Percentiles rank a stretch among this genome's conserved stretches.
Conservation (phyloP, 2,329 filamentous ascomycete species). For the Setomelanomma holmii region DNA sequence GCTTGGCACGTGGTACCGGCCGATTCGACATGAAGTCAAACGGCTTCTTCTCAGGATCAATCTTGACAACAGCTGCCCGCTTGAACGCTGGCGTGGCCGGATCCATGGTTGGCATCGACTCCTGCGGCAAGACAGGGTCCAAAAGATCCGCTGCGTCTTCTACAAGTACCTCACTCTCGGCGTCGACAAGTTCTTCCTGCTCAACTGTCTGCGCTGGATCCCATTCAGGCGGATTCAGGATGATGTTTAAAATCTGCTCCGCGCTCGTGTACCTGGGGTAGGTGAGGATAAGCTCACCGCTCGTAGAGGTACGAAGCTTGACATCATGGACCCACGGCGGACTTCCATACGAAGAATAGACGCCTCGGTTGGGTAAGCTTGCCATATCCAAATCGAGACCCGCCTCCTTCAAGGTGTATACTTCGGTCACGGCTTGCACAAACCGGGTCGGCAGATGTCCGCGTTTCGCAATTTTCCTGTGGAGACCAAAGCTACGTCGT, state of each 20-base stretch:
- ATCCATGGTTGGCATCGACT: constrained; percentile 31
- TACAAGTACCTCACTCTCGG: constrained; percentile 23
- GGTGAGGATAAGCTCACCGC: constrained; percentile 28
- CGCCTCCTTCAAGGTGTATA: constrained; percentile 54
- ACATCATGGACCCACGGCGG: constrained; percentile 40
- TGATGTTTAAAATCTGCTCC: constrained; percentile 29
- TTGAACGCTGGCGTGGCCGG: constrained; percentile 34
- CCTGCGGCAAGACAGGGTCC: constrained; percentile 12
- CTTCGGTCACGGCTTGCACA: constrained; percentile 64
- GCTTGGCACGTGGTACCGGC: constrained; percentile 37
- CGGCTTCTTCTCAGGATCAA: constrained; percentile 34
- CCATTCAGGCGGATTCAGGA: constrained; percentile 30
- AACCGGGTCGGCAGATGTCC: constrained; percentile 50
- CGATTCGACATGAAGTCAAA: constrained; percentile 49
- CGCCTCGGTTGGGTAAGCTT: constrained; percentile 34
- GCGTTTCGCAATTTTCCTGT: constrained; percentile 19
- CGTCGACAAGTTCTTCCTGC: not conserved
- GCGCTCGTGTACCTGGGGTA: constrained; percentile 28
- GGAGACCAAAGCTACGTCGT: constrained; percentile 30
- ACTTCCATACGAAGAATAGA: constrained; percentile 20
- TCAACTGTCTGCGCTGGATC: constrained; percentile 10
- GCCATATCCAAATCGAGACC: constrained; percentile 35
- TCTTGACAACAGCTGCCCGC: constrained; percentile 36
- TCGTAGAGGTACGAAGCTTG: constrained; percentile 27
- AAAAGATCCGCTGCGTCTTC: constrained; percentile 27